Base-by-base conservation (phyloP, 352 stramenopile species). In the Globisporangium cederbergense region DNA sequence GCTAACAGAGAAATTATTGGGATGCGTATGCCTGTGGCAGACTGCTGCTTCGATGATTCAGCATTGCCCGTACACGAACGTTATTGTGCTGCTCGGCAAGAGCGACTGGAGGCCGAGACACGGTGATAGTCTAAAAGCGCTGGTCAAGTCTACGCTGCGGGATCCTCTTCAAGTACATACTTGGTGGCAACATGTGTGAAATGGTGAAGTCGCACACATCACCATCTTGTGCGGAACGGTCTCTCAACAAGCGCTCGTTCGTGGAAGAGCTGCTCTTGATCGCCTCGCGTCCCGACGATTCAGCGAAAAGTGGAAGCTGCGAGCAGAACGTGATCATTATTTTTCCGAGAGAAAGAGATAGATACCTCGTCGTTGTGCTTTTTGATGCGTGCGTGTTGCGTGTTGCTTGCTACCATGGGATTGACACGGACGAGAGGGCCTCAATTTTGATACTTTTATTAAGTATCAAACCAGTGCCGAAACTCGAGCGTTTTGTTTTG, bases 191-290 rank as follows among this genome's bases (percentile, higher is more conserved):
- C 36, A 20, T 8, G 13, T 20, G 4, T 16, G 25, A 28, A 28
- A 28, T 28, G 25, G 25, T 10, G 62, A 81, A 3, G 75, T 90
- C 14, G 81, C 83, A 6, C 73, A 89, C 51, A 65, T 91, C 4
- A 81, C 75, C 10, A 91, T 94, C 45, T 50, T 81, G 14, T 92
- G 85, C 58, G 85, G 82, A 6, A 86, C 79, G 0, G 72, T 72
- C 38, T 60, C 62, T 89, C n/a, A 78, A 73, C 53, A 83, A 79
- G 42, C 70, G 71, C 16, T 88, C 81, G 13, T 93, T 96, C 58
- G 77, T 94, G 1, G 82, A 91, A 60, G 85, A 94, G 64, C 71
- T 96, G 42, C 60, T 96, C 34, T 43, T 78, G 22, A 80, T 88
- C 14, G 85, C 87, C 8, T 90, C 83, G 5, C 68, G 70, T 11